Evolutionary conservation across 345 rosid species (phyloP).

Genomic region (Brassica cretica): DNA sequence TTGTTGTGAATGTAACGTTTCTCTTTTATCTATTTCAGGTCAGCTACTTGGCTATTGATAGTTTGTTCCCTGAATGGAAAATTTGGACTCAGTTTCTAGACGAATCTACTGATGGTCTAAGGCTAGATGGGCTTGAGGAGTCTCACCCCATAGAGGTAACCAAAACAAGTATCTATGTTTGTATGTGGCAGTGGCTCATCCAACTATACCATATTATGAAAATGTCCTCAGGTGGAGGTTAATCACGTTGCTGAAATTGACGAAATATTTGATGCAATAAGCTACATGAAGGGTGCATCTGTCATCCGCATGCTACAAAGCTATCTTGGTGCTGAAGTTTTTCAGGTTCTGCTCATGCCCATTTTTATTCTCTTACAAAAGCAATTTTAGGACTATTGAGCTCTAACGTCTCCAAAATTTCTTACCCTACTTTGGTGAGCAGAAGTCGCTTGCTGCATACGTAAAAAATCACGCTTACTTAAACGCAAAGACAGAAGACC

Average conservation of each 20-base stretch:
- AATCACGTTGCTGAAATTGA: conserved; percentile 89
- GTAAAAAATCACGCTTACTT: conserved; percentile 70
- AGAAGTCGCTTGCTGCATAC: conserved; percentile 92
- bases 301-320: conserved; percentile 95
- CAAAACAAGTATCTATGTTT: background rate
- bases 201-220: background rate
- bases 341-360: conserved; percentile 63
- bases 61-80: conserved; percentile 95
- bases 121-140: conserved; percentile 90
- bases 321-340: conserved; percentile 87
- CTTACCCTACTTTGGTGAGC: conserved; percentile 32
- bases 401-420: conserved; percentile 3
- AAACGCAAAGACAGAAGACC: conserved; percentile 91
- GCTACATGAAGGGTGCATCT: conserved; percentile 93
- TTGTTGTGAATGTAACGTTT: conserved; percentile 7
- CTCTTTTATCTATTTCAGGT: conserved; percentile 54
- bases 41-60: conserved; percentile 92
- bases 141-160: conserved; percentile 98
- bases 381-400: background rate
- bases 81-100: conserved; percentile 98
- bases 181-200: background rate
- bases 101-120: conserved; percentile 79
- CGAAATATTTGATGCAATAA: conserved; percentile 94
- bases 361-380: conserved; percentile 6
- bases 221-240: conserved; percentile 66